Evolutionary conservation across 129 eudicot species (phyloP), one percentile per base, ranked within the genome.

Genomic region (Logfia minima): DNA sequence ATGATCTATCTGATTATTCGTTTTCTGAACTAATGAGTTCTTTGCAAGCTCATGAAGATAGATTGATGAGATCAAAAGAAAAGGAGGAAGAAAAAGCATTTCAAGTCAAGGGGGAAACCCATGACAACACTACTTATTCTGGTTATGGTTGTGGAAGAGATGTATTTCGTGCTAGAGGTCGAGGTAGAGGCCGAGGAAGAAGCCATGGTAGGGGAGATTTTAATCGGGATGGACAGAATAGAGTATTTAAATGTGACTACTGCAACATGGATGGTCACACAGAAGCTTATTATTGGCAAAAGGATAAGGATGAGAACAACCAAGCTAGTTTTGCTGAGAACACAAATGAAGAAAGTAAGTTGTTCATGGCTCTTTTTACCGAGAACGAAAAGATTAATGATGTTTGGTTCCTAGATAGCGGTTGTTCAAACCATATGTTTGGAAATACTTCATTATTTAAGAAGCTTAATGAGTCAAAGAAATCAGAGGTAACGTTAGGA

Each of bases 11-110:
- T 1, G n/a, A 52, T 0, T 55, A 52, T 17, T 6, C 76, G 0
- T 72, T 72, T 53, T 28, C 18, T 29, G 45, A 72, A 51, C 48
- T 72, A 52, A 72, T 72, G 65, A 18, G 76, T 71, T 71, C 76
- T 17, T 53, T 52, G 45, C 64, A 51, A 71, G 37, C 65, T 17
- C 65, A 71, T 71, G 76, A 71, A 53, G 76, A 53, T 3, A n/a
- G 10, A 3, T 26, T 71, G 16, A 8, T 6, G 3, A 71, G 29
- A 19, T 28, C 64, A 6, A 7, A 28, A 4, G 63, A 71, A 53
- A 28, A 53, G 1, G 24, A 9, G 18, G 41, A 48, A 17, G 75
- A 71, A 48, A 52, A 71, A 3, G 76, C 51, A 9, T 29, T 53
- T 55, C 76, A 72, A 19, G 66, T 31, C 6, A 58, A 4, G 9